Conservation (phyloP, 345 rosid species). For the Melaleuca quinquenervia region DNA sequence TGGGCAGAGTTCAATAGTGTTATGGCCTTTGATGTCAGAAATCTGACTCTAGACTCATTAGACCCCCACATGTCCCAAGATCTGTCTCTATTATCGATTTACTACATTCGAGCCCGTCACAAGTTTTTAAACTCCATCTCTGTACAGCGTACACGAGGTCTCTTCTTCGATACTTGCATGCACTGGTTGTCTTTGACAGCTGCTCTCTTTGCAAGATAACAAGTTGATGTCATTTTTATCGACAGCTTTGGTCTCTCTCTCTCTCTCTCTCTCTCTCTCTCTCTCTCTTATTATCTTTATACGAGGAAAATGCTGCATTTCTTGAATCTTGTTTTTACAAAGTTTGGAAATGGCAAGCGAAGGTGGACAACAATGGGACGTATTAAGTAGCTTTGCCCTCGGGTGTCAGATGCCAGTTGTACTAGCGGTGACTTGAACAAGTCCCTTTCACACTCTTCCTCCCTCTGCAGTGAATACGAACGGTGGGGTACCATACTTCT, state of each 20-base stretch:
- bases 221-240: neutral
- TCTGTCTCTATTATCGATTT: neutral
- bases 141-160: neutral
- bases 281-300: neutral
- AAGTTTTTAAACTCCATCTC: neutral
- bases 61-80: neutral
- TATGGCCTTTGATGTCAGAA: neutral
- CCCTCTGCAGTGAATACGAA: neutral
- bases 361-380: neutral
- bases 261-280: neutral
- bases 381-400: neutral
- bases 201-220: neutral
- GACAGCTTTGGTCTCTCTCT: neutral
- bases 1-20: neutral
- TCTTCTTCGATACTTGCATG: neutral
- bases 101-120: neutral
- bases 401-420: neutral
- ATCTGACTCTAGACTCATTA: neutral
- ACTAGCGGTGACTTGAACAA: neutral
- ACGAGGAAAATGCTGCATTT: neutral
- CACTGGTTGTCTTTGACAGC: neutral
- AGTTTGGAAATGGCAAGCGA: neutral
- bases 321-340: neutral
- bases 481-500: neutral
- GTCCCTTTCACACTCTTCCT: neutral